Base-by-base conservation (phyloP, 2,329 filamentous ascomycete genomes). In the Microsporum ferrugineum region DNA sequence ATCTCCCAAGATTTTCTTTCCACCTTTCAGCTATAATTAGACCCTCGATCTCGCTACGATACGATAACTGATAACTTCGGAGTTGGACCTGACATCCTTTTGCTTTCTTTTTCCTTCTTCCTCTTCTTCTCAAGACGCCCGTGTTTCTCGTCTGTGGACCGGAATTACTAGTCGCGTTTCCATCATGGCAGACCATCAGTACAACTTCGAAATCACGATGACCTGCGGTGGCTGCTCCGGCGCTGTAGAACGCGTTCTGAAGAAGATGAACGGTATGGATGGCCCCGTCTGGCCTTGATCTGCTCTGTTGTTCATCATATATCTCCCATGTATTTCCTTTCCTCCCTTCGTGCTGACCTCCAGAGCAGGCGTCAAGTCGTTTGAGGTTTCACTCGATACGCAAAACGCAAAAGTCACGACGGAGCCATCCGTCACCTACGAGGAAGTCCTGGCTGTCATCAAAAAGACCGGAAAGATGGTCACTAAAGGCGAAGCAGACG, bases 191-290 rank as follows among this genome's bases (percentile, higher is more conserved):
- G 84, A 87, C 69, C 90, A 96, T 80, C 89, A 85, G 68, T 97
- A 97, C 87, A 89, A 94, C 76, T 97, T 97, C 82, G 86, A 91
- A 77, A 84, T 97, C 75, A 82, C 80, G 76, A 99, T 99, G 94
- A 88, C 81, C 81, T 99, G 94, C 79, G 85, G 89, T 73, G 94
- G 94, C 75, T 99, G 94, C 86, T 96, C 91, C 53, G 91, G 91
- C 71, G 94, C 94, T 67, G 82, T 99, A 51, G 88, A 95, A 77
- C 84, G 91, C 59, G 91, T 96, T 53, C 84, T 99, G 66, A 92
- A 89, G 80, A 96, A 90, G 79, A 85, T 95, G 1, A 88, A 95
- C 23, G 91, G 91, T 95, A 72, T 66, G 23, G 5, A 55, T 36
- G 17, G 12, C 17, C 34, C 17, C 60, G 10, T n/a, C 5, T 23